These are phyloP conservation scores for Aspergillus ellipticus DNA, from an alignment of 495 filamentous ascomycete species.

Conservation along the genomic window DNA sequence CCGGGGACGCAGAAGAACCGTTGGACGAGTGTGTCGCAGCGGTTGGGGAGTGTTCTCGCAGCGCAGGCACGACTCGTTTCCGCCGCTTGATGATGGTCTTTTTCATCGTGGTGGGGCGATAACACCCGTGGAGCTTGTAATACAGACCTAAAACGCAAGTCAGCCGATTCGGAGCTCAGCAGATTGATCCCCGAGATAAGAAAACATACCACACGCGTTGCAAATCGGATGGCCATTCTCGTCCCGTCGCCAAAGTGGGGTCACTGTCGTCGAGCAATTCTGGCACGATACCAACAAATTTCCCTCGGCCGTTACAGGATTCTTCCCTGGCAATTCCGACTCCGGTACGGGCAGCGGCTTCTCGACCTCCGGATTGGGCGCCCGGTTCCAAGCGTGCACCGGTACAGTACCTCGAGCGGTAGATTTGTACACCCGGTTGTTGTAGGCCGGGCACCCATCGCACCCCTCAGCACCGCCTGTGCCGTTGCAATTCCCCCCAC, in stretches of 20 bases:
- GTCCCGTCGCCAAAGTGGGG: constrained; percentile 92
- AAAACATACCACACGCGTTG: constrained; percentile 88
- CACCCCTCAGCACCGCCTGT: constrained; percentile 96
- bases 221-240: constrained; percentile 96
- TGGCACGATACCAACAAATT: constrained; percentile 90
- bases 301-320: constrained; percentile 40
- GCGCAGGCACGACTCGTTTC: constrained; percentile 88
- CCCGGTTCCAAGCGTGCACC: constrained; percentile 31
- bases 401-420: constrained; percentile 36
- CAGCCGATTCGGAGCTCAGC: constrained; percentile 14
- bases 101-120: constrained; percentile 94
- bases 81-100: constrained; percentile 94
- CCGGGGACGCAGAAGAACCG: constrained; percentile 43
- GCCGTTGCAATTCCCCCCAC: constrained; percentile 92
- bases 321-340: constrained; percentile 21
- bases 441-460: constrained; percentile 93
- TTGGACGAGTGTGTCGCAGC: constrained; percentile 42
- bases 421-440: constrained; percentile 91
- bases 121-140: constrained; percentile 91
- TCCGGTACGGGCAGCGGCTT: constrained; percentile 20
- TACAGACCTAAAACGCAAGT: constrained; percentile 69
- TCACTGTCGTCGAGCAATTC: constrained; percentile 96
- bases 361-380: constrained; percentile 20
- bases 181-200: background rate
- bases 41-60: constrained; percentile 51